Evolutionary conservation across 306 rosid species (phyloP), one percentile per base, ranked within the genome.

Genomic region (Prunus kanzakura): DNA sequence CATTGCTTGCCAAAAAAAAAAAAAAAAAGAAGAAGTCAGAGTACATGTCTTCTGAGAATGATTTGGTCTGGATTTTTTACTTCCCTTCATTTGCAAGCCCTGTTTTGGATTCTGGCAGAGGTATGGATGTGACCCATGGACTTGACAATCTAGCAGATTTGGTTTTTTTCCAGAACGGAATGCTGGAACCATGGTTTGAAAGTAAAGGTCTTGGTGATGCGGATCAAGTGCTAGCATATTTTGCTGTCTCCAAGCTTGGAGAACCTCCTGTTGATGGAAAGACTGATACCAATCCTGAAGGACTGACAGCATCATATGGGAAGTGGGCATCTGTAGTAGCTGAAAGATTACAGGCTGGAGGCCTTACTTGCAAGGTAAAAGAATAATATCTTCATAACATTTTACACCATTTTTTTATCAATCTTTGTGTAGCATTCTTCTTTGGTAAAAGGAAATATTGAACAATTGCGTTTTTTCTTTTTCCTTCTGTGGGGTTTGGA

Each of bases 121-220:
- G 49, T 71, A 61, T 78, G 54, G 4, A 6, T 20, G 38, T 47
- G 69, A 69, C 70, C 20, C 29, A 19, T 72, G 69, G 76, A 58
- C 82, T 63, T 89, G 83, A 88, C 86, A 73, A 79, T 90, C 80
- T 78, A 52, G 90, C 97, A 92, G 99, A 95, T 89, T 87, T 92
- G 97, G 92, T 92, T 67, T 95, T 95, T 89, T 86, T 92, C 90
- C 99, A 95, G 93, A 92, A 92, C 73, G 99, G 99, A 70, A 95
- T 95, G 97, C 82, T 95, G 87, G 99, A 95, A 78, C 96, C 97
- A 0, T 92, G 97, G 97, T 82, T 91, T 52, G 82, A 89, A 84
- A 89, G 89, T 78, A 90, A 89, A 82, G 96, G 92, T n/a, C 86
- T 95, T 68, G 76, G 30, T 56, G 88, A 90, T 61, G 93, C 87